Evolutionary conservation across 2,329 filamentous ascomycete genomes (phyloP).

Genomic region (Trichoderma polysporum): DNA sequence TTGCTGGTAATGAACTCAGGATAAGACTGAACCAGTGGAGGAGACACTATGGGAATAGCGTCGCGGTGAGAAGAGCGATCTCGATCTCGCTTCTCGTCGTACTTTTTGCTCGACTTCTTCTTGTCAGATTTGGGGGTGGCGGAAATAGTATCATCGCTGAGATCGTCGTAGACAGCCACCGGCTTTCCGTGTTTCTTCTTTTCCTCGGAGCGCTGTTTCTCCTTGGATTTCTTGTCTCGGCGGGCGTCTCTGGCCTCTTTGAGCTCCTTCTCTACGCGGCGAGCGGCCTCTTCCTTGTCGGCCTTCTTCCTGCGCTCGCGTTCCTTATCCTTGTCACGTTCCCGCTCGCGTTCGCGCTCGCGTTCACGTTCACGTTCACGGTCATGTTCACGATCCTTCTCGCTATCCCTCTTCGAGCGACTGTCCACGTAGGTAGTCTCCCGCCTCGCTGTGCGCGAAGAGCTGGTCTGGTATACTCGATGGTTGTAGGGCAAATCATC

Average conservation of each 20-base stretch:
- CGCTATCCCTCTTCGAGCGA: constrained; percentile 43
- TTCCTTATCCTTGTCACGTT: constrained; percentile 25
- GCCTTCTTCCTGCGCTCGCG: constrained; percentile 26
- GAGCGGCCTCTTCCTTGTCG: constrained; percentile 25
- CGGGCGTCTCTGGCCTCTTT: constrained; percentile 33
- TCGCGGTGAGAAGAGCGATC: constrained; percentile 37
- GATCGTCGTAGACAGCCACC: constrained; percentile 33
- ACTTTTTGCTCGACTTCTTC: constrained; percentile 40
- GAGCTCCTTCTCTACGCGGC: constrained; percentile 34
- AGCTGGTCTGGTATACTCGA: constrained; percentile 44
- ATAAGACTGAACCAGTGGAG: constrained; percentile 6
- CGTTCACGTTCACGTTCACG: constrained; percentile 26
- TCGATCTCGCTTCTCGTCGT: constrained; percentile 39
- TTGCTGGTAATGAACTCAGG: constrained; percentile 9
- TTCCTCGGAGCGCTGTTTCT: constrained; percentile 39
- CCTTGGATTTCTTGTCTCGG: constrained; percentile 36
- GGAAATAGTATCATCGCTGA: constrained; percentile 33
- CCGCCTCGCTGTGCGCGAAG: constrained; percentile 41
- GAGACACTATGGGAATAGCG: constrained; percentile 29
- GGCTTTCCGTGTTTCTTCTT: constrained; percentile 37
- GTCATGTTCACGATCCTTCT: constrained; percentile 38
- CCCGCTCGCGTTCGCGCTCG: constrained; percentile 32
- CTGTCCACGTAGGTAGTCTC: constrained; percentile 49
- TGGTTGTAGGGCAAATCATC: constrained; percentile 43
- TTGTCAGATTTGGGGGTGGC: constrained; percentile 35